Base-by-base conservation (phyloP, 352 stramenopile genomes). In the Phytophthora sp. region DNA sequence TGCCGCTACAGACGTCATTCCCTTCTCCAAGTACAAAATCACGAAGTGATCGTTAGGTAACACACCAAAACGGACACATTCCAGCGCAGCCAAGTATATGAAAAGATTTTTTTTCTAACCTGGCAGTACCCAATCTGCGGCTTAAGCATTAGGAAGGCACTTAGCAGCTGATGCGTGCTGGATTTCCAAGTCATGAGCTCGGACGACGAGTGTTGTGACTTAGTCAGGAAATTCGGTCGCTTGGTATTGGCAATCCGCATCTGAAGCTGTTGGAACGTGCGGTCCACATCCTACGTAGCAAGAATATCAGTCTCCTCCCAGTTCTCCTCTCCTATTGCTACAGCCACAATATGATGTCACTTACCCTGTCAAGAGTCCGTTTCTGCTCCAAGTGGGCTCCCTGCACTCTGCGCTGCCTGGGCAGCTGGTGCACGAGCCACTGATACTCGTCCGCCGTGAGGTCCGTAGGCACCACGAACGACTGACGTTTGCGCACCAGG, bases 101-200 rank as follows among this genome's bases (percentile, higher is more conserved):
- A 39, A 5, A 9, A 4, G 41, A 39, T 42, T 35, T 7, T 16
- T 16, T 49, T n/a, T n/a, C n/a, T 39, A 50, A 79, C 73, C 73
- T 84, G 77, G 39, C 77, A 85, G 46, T 85, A 85, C 33, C 77
- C 74, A 35, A 83, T 79, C 52, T 85, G 77, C 4, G 77, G 77
- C 46, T 85, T 81, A 29, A 85, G 77, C 35, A 76, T 66, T 23
- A 84, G 31, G 20, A 82, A 82, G 21, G 69, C 61, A 52, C 71
- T 79, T 29, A 85, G 45, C 13, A 85, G 46, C 21, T 78, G 71
- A 6, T 80, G 77, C 20, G 70, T 73, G 16, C 36, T 78, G 50
- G 64, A 65, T 54, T 77, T 76, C 77, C 77, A 85, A 3, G 57
- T 26, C 24, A 67, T 60, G 9, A 82, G 71, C 24, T 82, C 74